Percentiles rank a stretch among this genome's conserved stretches.
Conservation (phyloP, 2,329 filamentous ascomycete species). For the Seiridium cupressi region DNA sequence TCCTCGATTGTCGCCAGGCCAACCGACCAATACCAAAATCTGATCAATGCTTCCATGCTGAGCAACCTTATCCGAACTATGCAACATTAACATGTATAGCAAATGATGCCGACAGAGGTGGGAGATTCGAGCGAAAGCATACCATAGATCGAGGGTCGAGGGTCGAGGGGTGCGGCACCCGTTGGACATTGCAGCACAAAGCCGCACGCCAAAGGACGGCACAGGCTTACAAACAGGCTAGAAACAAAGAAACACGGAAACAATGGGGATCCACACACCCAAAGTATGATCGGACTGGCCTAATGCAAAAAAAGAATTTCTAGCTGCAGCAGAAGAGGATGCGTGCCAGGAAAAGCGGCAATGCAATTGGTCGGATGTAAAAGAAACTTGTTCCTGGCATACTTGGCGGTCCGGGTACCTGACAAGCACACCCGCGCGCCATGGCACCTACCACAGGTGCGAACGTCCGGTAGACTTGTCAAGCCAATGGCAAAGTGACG, state of each 20-base stretch:
- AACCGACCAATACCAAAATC: too few relatives aligned
- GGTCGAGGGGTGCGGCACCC: too few relatives aligned
- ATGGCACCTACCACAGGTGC: not conserved
- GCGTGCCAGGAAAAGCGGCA: slow-evolving; percentile 10
- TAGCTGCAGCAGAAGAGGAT: slow-evolving; percentile 11
- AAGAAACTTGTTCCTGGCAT: slow-evolving; percentile 8
- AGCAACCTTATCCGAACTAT: too few relatives aligned
- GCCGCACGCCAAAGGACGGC: not conserved
- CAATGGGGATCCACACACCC: not conserved
- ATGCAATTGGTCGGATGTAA: slow-evolving; percentile 27
- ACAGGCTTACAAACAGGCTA: not conserved
- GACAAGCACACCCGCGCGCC: slow-evolving; percentile 21
- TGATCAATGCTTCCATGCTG: too few relatives aligned
- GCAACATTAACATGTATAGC: too few relatives aligned
- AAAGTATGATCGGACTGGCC: not conserved
- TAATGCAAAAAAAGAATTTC: not conserved
- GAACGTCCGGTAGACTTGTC: not conserved
- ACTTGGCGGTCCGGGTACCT: slow-evolving; percentile 37
- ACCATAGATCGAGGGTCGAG: too few relatives aligned
- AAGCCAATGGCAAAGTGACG: not conserved
- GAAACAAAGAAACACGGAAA: not conserved
- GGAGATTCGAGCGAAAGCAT: too few relatives aligned
- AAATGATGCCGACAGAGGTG: too few relatives aligned
- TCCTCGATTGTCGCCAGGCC: too few relatives aligned
- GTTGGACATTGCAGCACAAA: not conserved